A percentile compares a stretch with the other conserved stretches of the same genome.
Conservation (phyloP, 192 early-diverging fungal genomes). For the Anaeromyces robustus region DNA sequence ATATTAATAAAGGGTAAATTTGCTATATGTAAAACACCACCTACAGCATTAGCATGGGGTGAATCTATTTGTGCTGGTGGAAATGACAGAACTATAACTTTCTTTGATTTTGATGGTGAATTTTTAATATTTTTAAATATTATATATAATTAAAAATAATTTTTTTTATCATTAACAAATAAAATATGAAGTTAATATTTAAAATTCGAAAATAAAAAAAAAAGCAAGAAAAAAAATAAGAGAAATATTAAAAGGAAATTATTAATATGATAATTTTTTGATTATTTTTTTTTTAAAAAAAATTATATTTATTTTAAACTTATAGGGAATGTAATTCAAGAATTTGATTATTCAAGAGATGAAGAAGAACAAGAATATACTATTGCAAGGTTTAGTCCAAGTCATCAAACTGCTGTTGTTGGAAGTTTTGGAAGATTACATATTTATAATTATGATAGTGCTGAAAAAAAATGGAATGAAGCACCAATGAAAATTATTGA, state of each 20-base stretch:
- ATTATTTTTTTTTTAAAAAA: no score
- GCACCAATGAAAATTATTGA: conserved; percentile 34
- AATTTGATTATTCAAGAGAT: conserved; percentile 40
- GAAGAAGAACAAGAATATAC: conserved; percentile 38
- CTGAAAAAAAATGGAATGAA: conserved; percentile 33
- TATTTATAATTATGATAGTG: conserved; percentile 30
- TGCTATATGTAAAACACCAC: conserved; percentile 24
- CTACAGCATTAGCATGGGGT: conserved; percentile 33
- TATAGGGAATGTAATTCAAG: conserved; percentile 26
- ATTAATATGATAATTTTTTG: no score
- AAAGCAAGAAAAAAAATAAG: no score
- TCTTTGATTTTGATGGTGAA: conserved; percentile 29
- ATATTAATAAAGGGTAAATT: conserved; percentile 34
- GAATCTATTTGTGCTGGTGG: conserved; percentile 36
- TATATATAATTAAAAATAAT: no score
- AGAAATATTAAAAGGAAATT: no score
- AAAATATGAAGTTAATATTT: no score
- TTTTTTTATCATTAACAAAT: no score
- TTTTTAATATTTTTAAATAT: not conserved
- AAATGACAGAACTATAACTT: conserved; percentile 26
- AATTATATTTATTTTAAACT: no score
- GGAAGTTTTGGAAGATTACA: conserved; percentile 39
- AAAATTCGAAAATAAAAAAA: no score
- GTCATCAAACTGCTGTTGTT: conserved; percentile 36
- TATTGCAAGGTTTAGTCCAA: conserved; percentile 28